These are phyloP conservation scores for Fusarium buharicum DNA, from an alignment of 2,329 filamentous ascomycete species.

Conservation along the genomic window DNA sequence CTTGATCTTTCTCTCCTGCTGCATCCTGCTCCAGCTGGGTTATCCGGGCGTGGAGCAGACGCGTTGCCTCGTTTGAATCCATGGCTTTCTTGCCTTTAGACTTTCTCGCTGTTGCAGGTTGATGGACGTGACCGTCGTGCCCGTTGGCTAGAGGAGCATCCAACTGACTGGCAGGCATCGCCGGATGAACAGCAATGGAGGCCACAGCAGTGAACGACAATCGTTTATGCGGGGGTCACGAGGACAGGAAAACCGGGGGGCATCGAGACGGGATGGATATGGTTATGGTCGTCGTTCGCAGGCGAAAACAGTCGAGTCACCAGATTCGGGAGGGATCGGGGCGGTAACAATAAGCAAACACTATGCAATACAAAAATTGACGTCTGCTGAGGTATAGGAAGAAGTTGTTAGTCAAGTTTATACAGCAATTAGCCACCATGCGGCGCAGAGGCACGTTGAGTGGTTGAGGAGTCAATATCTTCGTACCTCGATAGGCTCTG, in stretches of 20 bases:
- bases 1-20: conserved; percentile 93
- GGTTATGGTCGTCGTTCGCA: conserved; percentile 27
- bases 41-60: conserved; percentile 91
- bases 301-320: conserved; percentile 27
- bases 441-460: conserved; percentile 29
- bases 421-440: conserved; percentile 35
- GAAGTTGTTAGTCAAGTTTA: conserved; percentile 35
- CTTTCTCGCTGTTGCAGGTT: conserved; percentile 71
- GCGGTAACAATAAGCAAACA: conserved; percentile 15
- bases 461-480: conserved; percentile 30
- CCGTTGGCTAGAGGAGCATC: conserved; percentile 57
- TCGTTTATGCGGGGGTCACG: conserved; percentile 38
- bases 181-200: conserved; percentile 36
- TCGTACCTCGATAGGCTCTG: conserved; percentile 31
- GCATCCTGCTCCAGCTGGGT: conserved; percentile 94
- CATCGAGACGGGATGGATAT: conserved; percentile 38
- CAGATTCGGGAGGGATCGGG: conserved; percentile 19
- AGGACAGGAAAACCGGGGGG: conserved; percentile 32
- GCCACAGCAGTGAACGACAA: conserved; percentile 27
- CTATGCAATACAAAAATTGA: conserved; percentile 15
- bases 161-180: conserved; percentile 55
- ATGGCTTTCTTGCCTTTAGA: conserved; percentile 84
- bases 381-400: conserved; percentile 28
- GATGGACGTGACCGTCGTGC: conserved; percentile 53
- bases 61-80: conserved; percentile 89